Evolutionary conservation across 176 grass and related monocot genomes (phyloP), one percentile per base, ranked within the genome.

Genomic region (Coix lacrymajobi): DNA sequence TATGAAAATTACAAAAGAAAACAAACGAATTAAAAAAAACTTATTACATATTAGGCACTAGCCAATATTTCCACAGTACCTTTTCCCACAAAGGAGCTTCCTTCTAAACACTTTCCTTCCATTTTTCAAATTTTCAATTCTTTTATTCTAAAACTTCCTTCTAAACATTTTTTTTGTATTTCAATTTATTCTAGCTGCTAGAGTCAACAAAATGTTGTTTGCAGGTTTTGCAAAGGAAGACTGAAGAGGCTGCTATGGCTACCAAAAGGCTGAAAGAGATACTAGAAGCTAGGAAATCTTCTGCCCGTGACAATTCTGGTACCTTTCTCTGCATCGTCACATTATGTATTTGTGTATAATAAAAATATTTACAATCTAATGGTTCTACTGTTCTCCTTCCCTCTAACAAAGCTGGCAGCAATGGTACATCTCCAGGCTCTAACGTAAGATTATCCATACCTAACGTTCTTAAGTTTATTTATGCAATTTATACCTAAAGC

Each of bases 211-310:
- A 37, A 56, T 56, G 71, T 81, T 81, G 38, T 60, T 44, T 71
- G 33, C 76, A 99, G 97, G 91, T 96, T 90, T 86, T 99, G 78
- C 97, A 99, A 26, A 96, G 97, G 82, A 99, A 99, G 78, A 92
- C 97, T 22, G 97, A 99, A 88, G 97, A 99, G 81, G 97, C 97
- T 25, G 97, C 97, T 52, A 94, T 99, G 91, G 93, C 97, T 74
- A 96, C 97, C 22, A 99, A 99, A 91, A 96, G 88, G 76, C 65
- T 99, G 69, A 99, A 99, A 88, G 97, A 99, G 85, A 80, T 99
- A 87, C 83, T 99, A 64, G 97, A 99, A 91, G 91, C 93, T 84
- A 92, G 97, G 17, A 99, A 99, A 89, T 94, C 93, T 79, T 87
- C 93, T 31, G 57, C 83, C 34, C 91, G 89, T 65, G 97, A 92